A percentile compares a stretch with the other conserved stretches of the same genome.
These are phyloP conservation scores for Mycena crocata DNA, from an alignment of 768 basidiomycete species.

Conservation along the genomic window DNA sequence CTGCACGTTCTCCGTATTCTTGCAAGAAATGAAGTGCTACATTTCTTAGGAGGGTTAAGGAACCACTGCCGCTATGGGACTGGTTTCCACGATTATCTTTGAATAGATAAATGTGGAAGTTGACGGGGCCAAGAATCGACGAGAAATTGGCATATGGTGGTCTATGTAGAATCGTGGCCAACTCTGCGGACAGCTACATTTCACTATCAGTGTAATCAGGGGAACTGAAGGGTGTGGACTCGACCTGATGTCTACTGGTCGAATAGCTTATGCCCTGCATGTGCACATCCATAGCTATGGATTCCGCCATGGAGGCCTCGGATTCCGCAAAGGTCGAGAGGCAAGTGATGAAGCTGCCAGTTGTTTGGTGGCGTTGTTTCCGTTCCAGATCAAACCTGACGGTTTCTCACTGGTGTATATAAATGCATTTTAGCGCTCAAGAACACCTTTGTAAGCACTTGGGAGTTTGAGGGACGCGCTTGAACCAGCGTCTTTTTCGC, in stretches of 20 bases:
- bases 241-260: constrained; percentile 45
- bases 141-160: constrained; percentile 48
- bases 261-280: constrained; percentile 50
- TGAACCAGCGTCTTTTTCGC: neutral
- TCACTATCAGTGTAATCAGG: neutral
- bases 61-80: constrained; percentile 56
- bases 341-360: too few species aligned
- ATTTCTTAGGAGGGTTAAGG: constrained; percentile 59
- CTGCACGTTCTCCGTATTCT: constrained; percentile 47
- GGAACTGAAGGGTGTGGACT: neutral
- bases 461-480: neutral
- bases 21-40: constrained; percentile 57
- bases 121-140: constrained; percentile 46
- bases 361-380: too few species aligned
- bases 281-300: constrained; percentile 7
- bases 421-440: neutral
- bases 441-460: neutral
- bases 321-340: too few species aligned
- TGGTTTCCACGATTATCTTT: constrained; percentile 44
- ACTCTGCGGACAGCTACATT: constrained; percentile 31
- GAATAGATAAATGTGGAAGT: constrained; percentile 67
- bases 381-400: neutral
- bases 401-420: neutral
- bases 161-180: constrained; percentile 61
- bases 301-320: constrained; percentile 1